Percentiles rank a stretch among this genome's conserved stretches.
Conservation (phyloP, 352 stramenopile genomes). For the Globisporangium okanoganense region DNA sequence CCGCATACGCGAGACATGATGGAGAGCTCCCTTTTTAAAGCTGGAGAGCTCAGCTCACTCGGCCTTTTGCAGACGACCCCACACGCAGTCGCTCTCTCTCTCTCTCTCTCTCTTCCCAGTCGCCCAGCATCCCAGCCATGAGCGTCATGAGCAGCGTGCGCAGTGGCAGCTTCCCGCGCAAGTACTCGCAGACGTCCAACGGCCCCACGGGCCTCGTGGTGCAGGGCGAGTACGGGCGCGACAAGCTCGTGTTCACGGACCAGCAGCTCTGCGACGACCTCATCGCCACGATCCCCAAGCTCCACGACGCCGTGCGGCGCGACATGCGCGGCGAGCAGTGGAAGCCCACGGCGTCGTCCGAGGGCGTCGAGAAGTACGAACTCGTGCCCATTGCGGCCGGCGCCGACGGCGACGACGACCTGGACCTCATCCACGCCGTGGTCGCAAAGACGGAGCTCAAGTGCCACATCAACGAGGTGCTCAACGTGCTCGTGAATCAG, state of each 20-base stretch:
- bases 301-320: slow-evolving; percentile 33
- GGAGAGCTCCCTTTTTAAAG: background rate
- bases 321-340: slow-evolving; percentile 32
- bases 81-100: background rate
- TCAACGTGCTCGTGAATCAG: slow-evolving; percentile 48
- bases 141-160: background rate
- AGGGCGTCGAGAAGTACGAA: slow-evolving; percentile 41
- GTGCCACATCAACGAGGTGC: slow-evolving; percentile 62
- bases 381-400: slow-evolving; percentile 23
- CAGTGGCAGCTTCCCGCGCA: background rate
- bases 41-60: background rate
- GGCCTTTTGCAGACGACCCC: background rate
- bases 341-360: slow-evolving; percentile 27
- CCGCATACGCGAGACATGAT: background rate
- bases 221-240: slow-evolving; percentile 7
- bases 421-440: slow-evolving; percentile 40
- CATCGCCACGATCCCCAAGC: slow-evolving; percentile 54
- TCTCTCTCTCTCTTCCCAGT: background rate
- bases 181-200: background rate
- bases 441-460: slow-evolving; percentile 48
- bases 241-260: slow-evolving; percentile 40
- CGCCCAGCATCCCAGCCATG: background rate
- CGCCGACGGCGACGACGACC: slow-evolving; percentile 29
- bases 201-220: slow-evolving; percentile 2
- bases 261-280: slow-evolving; percentile 58